Evolutionary conservation across 108 stramenopile genomes (phyloP), one percentile per base, ranked within the genome.

Genomic region (Nitzschia sp.): DNA sequence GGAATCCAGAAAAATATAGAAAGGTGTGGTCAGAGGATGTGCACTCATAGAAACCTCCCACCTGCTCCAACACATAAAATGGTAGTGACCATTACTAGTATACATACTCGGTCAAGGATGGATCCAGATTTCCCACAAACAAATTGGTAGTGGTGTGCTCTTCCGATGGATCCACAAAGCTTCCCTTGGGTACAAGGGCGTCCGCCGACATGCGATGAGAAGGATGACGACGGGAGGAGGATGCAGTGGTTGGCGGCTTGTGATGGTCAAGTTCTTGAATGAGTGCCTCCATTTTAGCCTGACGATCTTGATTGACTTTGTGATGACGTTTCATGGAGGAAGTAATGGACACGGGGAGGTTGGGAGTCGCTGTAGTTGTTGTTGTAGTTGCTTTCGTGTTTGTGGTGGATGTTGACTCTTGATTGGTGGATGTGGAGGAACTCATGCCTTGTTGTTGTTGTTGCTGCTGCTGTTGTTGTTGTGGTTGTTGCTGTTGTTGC

Each of bases 111-210:
- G 96, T 94, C 10, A 92, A 76, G 38, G 71, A 72, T 8, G 96
- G 93, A 59, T 81, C 85, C 53, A 95, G 73, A 78, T 93, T 95
- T 6, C 94, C 94, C 10, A 97, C 89, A 67, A 93, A 93, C 10
- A 93, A 67, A 73, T 93, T 93, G 14, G 89, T 88, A 8, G 92
- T 93, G 57, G 87, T 66, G 46, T 85, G 77, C 57, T 93, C 92
- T 67, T 87, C 82, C 7, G 77, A 85, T 5, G 89, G 87, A 41
- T 85, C 73, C 0, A 87, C 86, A 67, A 81, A 90, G 52, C 85
- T 86, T 46, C 92, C 92, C 60, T 78, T 76, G 0, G 86, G 84
- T 3, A 62, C 70, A 57, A 74, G 53, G 15, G 43, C 42, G 41
- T 55, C 46, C 5, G 29, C 29, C 29, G 29, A 3, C 21, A 21